Evolutionary conservation across 2,329 filamentous ascomycete species (phyloP).

Genomic region (Aspergillus terreus): DNA sequence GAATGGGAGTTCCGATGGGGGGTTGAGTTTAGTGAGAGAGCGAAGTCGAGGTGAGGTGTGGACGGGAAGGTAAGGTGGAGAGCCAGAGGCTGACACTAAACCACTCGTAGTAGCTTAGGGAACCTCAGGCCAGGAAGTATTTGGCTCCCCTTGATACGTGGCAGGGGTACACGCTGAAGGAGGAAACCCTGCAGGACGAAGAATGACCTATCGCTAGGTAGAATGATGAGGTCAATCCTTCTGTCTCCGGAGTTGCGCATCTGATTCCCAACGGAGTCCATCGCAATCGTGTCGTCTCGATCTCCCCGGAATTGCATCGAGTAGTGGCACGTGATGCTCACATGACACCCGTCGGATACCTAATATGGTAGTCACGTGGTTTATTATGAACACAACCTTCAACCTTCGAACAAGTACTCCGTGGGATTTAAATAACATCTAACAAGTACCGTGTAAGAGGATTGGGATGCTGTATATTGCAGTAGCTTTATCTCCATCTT

Average conservation of each 20-base stretch:
- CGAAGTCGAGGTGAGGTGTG: slow-evolving; percentile 18
- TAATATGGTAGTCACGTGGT: not conserved
- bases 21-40: slow-evolving; percentile 21
- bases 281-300: not conserved
- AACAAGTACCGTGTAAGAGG: no score
- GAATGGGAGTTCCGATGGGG: slow-evolving; percentile 23
- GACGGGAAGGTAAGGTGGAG: slow-evolving; percentile 18
- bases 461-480: no score
- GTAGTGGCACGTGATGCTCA: not conserved
- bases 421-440: no score
- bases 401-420: no score
- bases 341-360: not conserved
- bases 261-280: no score
- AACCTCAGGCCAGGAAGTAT: not conserved
- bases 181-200: not conserved
- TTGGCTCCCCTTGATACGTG: not conserved
- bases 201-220: not conserved
- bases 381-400: not conserved
- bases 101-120: not conserved
- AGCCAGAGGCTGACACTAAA: slow-evolving; percentile 14
- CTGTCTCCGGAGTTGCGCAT: no score
- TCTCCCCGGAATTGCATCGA: not conserved
- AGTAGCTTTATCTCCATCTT: no score
- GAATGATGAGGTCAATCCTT: not conserved
- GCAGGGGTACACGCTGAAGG: not conserved